Evolutionary conservation across 2,329 filamentous ascomycete species (phyloP).

Genomic region (Claviceps humidiphila): DNA sequence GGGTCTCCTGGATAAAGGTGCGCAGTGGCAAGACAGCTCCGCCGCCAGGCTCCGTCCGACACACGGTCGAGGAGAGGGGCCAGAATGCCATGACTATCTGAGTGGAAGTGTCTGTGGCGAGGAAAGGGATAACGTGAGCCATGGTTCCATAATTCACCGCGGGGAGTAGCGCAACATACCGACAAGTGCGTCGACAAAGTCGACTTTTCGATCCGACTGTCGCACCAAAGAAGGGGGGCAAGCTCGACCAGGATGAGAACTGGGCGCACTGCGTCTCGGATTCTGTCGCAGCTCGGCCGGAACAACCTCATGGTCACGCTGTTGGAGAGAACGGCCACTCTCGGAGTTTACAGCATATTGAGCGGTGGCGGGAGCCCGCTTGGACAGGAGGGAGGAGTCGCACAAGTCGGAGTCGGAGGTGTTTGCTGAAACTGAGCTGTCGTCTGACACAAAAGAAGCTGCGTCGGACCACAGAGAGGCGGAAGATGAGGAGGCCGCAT

Average conservation of each 20-base stretch:
- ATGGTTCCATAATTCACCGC: constrained; percentile 3
- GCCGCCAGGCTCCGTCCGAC: constrained; percentile 56
- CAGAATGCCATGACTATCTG: constrained; percentile 97
- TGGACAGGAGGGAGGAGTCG: constrained; percentile 28
- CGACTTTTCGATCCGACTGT: constrained; percentile 83
- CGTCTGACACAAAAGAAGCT: constrained; percentile 56
- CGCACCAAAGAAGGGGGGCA: constrained; percentile 66
- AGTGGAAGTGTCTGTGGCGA: constrained; percentile 71
- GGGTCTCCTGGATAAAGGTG: constrained; percentile 94
- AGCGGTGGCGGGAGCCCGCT: constrained; percentile 9
- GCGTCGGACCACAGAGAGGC: constrained; percentile 67
- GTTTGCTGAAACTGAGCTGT: constrained; percentile 49
- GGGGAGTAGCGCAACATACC: constrained; percentile 54
- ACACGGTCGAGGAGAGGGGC: constrained; percentile 74
- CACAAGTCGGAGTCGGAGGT: constrained; percentile 41
- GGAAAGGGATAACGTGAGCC: neutral
- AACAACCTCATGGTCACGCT: constrained; percentile 34
- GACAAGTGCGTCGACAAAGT: constrained; percentile 93
- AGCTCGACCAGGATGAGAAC: constrained; percentile 41
- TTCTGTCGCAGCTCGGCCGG: constrained; percentile 52
- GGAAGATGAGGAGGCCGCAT: constrained; percentile 63
- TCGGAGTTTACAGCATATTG: constrained; percentile 12
- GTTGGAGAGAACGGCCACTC: constrained; percentile 10
- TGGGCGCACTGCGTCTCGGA: constrained; percentile 42
- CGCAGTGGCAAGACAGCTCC: constrained; percentile 78